Conservation (phyloP, 805 yeast genomes). For the Kurtzmaniella cleridarum region DNA sequence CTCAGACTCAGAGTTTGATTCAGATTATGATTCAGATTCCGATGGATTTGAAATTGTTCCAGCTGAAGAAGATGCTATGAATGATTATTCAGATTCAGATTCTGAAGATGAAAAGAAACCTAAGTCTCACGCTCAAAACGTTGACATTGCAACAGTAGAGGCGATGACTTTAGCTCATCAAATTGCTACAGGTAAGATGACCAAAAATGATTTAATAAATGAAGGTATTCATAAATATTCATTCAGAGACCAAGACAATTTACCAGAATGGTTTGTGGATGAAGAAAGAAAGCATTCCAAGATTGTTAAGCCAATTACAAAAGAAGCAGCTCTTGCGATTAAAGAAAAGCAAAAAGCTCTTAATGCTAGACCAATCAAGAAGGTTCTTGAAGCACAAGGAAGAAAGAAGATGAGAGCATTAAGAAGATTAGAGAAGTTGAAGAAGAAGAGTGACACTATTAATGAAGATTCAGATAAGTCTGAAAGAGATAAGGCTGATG, state of each 20-base stretch:
- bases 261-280: slow-evolving; percentile 96
- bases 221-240: slow-evolving; percentile 92
- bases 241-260: slow-evolving; percentile 82
- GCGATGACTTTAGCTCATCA: slow-evolving; percentile 98
- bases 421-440: slow-evolving; percentile 74
- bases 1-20: slow-evolving; percentile 34
- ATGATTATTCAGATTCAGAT: slow-evolving; percentile 40
- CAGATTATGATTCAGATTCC: slow-evolving; percentile 26
- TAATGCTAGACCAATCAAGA: slow-evolving; percentile 97
- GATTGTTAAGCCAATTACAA: slow-evolving; percentile 86
- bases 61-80: slow-evolving; percentile 19
- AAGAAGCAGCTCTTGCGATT: slow-evolving; percentile 57
- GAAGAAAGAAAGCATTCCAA: slow-evolving; percentile 87
- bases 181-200: slow-evolving; percentile 82
- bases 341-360: slow-evolving; percentile 47
- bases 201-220: slow-evolving; percentile 79
- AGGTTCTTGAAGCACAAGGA: slow-evolving; percentile 96
- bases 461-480: slow-evolving; percentile 83
- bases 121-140: slow-evolving; percentile 52
- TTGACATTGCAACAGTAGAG: slow-evolving; percentile 85
- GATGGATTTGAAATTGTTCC: slow-evolving; percentile 40
- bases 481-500: slow-evolving; percentile 93
- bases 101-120: slow-evolving; percentile 47
- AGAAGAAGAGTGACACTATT: slow-evolving; percentile 85
- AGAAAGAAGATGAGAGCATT: slow-evolving; percentile 88